These are phyloP conservation scores for Fusarium phyllophilum DNA, from an alignment of 2,329 filamentous ascomycete genomes.

Conservation along the genomic window DNA sequence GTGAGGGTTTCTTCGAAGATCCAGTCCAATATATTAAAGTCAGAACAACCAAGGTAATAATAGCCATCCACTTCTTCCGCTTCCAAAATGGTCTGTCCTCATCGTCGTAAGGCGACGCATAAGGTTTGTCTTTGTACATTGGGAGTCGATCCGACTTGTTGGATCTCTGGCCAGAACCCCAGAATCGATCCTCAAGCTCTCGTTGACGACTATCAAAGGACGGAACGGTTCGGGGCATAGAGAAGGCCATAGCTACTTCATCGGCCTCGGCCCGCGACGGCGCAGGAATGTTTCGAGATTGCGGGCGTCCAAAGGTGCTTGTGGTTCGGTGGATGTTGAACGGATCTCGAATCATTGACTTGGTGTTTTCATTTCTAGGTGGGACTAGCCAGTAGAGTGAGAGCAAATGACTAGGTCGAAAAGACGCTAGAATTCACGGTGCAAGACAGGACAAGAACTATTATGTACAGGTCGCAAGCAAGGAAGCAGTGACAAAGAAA, in stretches of 20 bases:
- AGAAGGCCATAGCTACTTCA: slow-evolving; percentile 71
- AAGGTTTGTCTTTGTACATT: slow-evolving; percentile 99
- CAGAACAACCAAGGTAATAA: slow-evolving; percentile 64
- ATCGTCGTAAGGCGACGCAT: slow-evolving; percentile 67
- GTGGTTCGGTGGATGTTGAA: slow-evolving; percentile 55
- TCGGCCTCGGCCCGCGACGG: slow-evolving; percentile 61
- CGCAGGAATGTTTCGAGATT: slow-evolving; percentile 56
- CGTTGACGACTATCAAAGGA: slow-evolving; percentile 74
- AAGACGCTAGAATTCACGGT: background rate
- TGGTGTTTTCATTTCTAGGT: slow-evolving; percentile 45
- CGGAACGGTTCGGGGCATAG: slow-evolving; percentile 75
- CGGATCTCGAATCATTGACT: slow-evolving; percentile 56
- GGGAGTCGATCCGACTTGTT: slow-evolving; percentile 66
- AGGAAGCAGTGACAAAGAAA: background rate
- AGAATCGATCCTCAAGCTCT: slow-evolving; percentile 72
- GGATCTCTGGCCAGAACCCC: slow-evolving; percentile 61
- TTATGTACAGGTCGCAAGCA: slow-evolving; percentile 25
- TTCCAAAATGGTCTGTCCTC: slow-evolving; percentile 66
- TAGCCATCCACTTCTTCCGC: slow-evolving; percentile 68
- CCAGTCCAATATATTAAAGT: slow-evolving; percentile 77
- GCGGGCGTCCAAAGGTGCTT: slow-evolving; percentile 61
- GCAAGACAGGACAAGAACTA: background rate
- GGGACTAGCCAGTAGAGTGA: slow-evolving; percentile 11
- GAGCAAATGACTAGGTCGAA: background rate
- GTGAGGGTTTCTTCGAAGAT: slow-evolving; percentile 54